Evolutionary conservation across 2,329 filamentous ascomycete species (phyloP).

Genomic region (Fusarium nygamai): DNA sequence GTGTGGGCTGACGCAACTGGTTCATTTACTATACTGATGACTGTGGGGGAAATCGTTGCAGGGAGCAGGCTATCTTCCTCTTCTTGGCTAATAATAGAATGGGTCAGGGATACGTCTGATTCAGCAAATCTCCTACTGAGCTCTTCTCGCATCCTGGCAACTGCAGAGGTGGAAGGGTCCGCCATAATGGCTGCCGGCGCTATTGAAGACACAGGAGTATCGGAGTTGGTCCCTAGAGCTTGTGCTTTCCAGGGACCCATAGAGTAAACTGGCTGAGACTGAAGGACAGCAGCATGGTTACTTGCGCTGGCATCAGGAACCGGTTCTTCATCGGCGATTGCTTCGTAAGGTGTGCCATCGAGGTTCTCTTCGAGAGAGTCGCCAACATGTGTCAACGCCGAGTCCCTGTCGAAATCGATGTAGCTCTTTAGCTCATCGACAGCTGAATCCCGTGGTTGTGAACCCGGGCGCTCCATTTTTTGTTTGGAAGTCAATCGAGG

Average conservation of each 20-base stretch:
- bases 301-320: background rate
- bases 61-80: slow-evolving; percentile 35
- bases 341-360: slow-evolving; percentile 1
- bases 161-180: slow-evolving; percentile 32
- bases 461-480: slow-evolving; percentile 31
- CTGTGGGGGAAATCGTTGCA: slow-evolving; percentile 52
- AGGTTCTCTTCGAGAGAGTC: slow-evolving; percentile 16
- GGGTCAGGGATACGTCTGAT: slow-evolving; percentile 27
- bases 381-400: slow-evolving; percentile 18
- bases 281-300: slow-evolving; percentile 18
- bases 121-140: slow-evolving; percentile 33
- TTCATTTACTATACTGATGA: slow-evolving; percentile 47
- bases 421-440: slow-evolving; percentile 38
- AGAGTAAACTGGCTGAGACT: slow-evolving; percentile 28
- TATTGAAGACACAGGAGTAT: slow-evolving; percentile 39
- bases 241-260: slow-evolving; percentile 42
- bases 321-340: background rate
- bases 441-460: slow-evolving; percentile 26
- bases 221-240: slow-evolving; percentile 31
- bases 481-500: background rate
- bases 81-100: slow-evolving; percentile 33
- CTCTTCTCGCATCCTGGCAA: slow-evolving; percentile 33
- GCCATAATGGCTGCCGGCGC: slow-evolving; percentile 43
- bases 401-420: slow-evolving; percentile 37
- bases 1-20: slow-evolving; percentile 33